Evolutionary conservation across 225 moss, liverwort and hornwort genomes (phyloP).

Genomic region (Pleurozium schreberi): DNA sequence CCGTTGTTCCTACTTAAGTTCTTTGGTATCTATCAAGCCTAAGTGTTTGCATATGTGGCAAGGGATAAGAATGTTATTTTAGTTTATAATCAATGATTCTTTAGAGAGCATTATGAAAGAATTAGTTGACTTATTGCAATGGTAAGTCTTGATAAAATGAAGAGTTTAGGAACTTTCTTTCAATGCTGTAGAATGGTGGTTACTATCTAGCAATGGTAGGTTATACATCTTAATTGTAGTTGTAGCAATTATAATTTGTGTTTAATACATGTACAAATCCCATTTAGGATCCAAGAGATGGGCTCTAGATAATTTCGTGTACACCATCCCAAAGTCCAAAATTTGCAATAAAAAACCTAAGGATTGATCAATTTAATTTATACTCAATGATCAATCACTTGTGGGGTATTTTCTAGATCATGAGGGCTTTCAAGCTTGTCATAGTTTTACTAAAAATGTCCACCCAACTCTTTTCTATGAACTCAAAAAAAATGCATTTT

Average conservation of each 20-base stretch:
- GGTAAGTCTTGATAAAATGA: not conserved
- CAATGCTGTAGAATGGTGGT: not conserved
- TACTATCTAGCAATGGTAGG: not conserved
- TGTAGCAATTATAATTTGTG: not conserved
- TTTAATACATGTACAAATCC: not conserved
- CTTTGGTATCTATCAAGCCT: not conserved
- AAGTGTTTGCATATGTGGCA: not conserved
- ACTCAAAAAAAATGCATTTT: no score
- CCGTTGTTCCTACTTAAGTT: not conserved
- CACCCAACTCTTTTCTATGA: no score
- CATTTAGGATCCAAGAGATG: rapidly evolving
- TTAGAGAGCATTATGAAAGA: not conserved
- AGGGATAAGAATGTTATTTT: not conserved
- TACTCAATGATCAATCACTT: rapidly evolving
- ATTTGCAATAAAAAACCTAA: not conserved
- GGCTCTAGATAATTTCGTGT: rapidly evolving
- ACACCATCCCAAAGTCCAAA: rapidly evolving
- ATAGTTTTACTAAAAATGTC: no score
- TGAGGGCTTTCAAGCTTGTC: not conserved
- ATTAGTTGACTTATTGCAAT: no score
- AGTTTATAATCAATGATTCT: no score
- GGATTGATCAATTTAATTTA: not conserved
- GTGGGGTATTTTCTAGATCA: no score
- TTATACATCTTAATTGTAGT: not conserved
- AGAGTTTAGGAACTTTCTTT: not conserved